These are phyloP conservation scores for Oryza brachyantha DNA, from an alignment of 176 grass and related monocot species.

Conservation along the genomic window DNA sequence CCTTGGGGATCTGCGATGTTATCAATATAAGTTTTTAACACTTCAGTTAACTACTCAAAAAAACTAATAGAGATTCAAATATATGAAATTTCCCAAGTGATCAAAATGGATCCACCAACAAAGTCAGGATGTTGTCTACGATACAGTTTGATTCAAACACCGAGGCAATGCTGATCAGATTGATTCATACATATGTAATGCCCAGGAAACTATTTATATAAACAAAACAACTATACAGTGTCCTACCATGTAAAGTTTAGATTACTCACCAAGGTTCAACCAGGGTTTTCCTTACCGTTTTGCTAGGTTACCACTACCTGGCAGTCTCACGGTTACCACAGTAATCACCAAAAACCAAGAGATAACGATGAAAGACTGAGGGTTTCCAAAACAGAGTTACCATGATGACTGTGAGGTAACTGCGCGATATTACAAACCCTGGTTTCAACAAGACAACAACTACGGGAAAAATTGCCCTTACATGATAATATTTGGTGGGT, in stretches of 20 bases:
- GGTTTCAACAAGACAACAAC: too few species aligned
- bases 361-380: too few species aligned
- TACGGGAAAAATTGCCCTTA: background rate
- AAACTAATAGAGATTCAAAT: background rate
- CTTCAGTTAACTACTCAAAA: background rate
- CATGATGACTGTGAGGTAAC: too few species aligned
- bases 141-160: background rate
- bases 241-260: background rate
- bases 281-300: too few species aligned
- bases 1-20: constrained; percentile 42
- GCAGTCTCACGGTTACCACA: too few species aligned
- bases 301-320: too few species aligned
- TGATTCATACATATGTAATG: background rate
- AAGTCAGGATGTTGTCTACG: background rate
- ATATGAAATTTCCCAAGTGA: background rate
- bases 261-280: background rate
- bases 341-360: too few species aligned
- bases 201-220: background rate
- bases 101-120: background rate
- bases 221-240: background rate
- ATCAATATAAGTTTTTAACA: constrained; percentile 15
- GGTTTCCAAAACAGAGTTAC: too few species aligned
- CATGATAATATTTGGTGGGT: background rate
- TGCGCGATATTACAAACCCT: too few species aligned
- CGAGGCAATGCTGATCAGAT: too few species aligned